Base-by-base conservation (phyloP, 371 early-diverging fungal genomes). In the Zancudomyces culisetae region DNA sequence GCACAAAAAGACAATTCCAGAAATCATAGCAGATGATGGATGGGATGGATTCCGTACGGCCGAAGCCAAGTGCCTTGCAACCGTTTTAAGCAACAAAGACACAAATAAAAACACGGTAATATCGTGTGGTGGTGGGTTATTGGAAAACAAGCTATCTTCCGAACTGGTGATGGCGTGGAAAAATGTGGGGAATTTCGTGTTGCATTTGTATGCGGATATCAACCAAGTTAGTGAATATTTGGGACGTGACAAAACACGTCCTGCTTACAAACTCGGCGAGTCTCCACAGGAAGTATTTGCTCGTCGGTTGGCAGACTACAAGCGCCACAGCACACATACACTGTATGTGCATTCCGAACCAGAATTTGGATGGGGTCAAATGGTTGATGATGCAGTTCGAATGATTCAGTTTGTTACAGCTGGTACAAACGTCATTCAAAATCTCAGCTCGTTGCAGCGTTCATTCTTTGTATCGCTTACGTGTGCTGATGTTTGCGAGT, bases 81-180 rank as follows among this genome's bases (percentile, higher is more conserved):
- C 80, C 23, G 71, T 75, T 1, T 61, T 91, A 43, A 56, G 45
- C 13, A n/a, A n/a, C n/a, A n/a, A 39, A 29, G 58, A 72, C 42
- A 57, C 73, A 51, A 64, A 76, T 10, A 70, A 60, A 0, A 74
- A 73, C 8, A 69, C 80, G 49, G 72, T 97, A 6, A 77, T 94
- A 52, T 80, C 93, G 0, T 92, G 91, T 58, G 97, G 97, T 41
- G 97, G 97, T 18, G 97, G 97, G 18, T 80, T 93, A 54, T 83
- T 97, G 28, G 97, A 97, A 62, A 76, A 77, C 0, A 75, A 73
- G 26, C 76, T 62, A n/a, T 79, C 77, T 15, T 75, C 90, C n/a
- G 57, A 62, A 4, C 51, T 76, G 0, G 55, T 92, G 49, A 66
- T 74, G 49, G 60, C 73, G 20, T 81, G 77, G 57, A 59, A 62